These are phyloP conservation scores for Solanum commersonii DNA, from an alignment of 257 asterid genomes.

Conservation along the genomic window DNA sequence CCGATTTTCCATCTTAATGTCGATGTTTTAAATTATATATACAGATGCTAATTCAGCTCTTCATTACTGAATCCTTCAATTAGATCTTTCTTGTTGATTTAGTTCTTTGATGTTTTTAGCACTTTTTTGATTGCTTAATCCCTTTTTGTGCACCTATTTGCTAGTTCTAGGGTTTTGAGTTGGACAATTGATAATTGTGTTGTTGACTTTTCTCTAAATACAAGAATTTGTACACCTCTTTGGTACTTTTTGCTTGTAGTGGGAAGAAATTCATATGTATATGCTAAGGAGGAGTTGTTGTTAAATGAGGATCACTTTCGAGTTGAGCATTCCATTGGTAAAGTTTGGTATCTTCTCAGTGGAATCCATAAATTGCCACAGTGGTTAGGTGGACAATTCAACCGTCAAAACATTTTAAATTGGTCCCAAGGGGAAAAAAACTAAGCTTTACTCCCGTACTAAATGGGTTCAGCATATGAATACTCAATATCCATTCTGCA, in stretches of 20 bases:
- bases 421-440: neutral
- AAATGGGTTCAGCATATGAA: neutral
- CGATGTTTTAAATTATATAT: neutral
- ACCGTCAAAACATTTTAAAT: conserved; percentile 5
- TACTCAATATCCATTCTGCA: neutral
- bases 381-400: neutral
- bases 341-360: neutral
- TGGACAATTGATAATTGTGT: neutral
- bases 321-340: neutral
- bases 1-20: neutral
- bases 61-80: neutral
- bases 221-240: neutral
- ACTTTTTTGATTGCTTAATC: neutral
- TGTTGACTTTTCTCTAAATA: neutral
- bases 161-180: conserved; percentile 1
- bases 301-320: neutral
- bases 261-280: neutral
- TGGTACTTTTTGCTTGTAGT: neutral
- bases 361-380: neutral
- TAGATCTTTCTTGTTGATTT: neutral
- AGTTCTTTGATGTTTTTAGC: neutral
- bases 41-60: neutral
- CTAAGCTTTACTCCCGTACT: conserved; percentile 2
- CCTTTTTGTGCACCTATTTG: neutral
- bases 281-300: neutral